Evolutionary conservation across 163 green algal species (phyloP).

Genomic region (Picocystis sp.): DNA sequence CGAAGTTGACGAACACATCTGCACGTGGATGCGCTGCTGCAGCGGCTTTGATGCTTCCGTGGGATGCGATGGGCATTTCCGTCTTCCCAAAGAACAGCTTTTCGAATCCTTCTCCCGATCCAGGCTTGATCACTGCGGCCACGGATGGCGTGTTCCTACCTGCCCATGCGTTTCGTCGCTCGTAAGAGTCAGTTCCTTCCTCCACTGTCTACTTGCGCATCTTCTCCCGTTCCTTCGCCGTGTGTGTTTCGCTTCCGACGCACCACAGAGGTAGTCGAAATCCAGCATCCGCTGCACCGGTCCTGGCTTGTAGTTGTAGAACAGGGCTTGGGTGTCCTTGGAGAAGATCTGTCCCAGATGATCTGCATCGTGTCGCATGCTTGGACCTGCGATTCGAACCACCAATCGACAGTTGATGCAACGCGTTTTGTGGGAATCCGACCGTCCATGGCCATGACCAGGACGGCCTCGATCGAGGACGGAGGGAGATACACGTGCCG

Average conservation of each 20-base stretch:
- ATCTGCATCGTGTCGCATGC: too few species aligned
- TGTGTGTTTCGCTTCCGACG: constrained; percentile 3
- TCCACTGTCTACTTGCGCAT: not conserved
- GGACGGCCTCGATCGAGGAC: too few species aligned
- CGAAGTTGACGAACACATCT: constrained; percentile 93
- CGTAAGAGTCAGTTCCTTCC: not conserved
- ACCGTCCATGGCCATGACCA: too few species aligned
- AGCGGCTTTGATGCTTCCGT: constrained; percentile 46
- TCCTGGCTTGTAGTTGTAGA: constrained; percentile 78
- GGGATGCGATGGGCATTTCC: constrained; percentile 63
- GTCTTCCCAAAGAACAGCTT: constrained; percentile 86
- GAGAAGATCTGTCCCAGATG: constrained; percentile 56
- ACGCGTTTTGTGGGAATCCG: too few species aligned
- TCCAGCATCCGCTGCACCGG: constrained; percentile 86
- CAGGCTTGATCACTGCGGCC: constrained; percentile 69
- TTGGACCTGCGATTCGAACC: too few species aligned
- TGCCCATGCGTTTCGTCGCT: constrained; percentile 15
- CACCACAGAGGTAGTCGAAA: constrained; percentile 85
- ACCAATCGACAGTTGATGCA: too few species aligned
- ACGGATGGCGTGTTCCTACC: constrained; percentile 62
- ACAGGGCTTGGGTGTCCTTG: constrained; percentile 62
- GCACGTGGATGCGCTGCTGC: constrained; percentile 49
- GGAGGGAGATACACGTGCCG: too few species aligned
- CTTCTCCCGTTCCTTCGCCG: not conserved
- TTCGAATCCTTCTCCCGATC: constrained; percentile 59